phyloP scores from a whole-genome alignment of 2,329 filamentous ascomycete genomes.

The Epichloe sp. region DNA sequence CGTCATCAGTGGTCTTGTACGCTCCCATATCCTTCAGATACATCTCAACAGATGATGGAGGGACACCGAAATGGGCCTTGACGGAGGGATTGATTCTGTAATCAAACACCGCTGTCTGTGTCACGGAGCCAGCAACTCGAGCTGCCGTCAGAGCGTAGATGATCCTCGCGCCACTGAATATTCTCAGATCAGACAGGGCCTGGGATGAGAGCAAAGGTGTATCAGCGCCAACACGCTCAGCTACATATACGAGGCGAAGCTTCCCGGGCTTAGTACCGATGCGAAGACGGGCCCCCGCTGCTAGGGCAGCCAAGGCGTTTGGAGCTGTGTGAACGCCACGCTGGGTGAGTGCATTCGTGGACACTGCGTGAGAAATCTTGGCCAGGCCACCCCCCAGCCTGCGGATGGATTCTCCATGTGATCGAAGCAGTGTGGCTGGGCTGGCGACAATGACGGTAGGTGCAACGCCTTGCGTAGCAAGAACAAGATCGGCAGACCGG shows the following conservation, averaged over 20 bases:
- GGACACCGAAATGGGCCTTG: conserved; percentile 62
- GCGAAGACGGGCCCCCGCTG: conserved; percentile 40
- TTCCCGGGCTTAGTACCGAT: conserved; percentile 54
- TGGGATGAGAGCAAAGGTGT: conserved; percentile 52
- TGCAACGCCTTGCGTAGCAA: conserved; percentile 60
- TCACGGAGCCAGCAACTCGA: conserved; percentile 76
- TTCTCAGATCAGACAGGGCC: conserved; percentile 65
- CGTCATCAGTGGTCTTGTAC: conserved; percentile 50
- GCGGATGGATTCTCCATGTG: conserved; percentile 48
- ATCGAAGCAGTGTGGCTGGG: conserved; percentile 55
- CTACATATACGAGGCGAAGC: conserved; percentile 68
- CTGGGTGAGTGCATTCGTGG: conserved; percentile 54
- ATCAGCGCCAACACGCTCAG: conserved; percentile 54
- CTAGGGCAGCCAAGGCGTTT: conserved; percentile 33
- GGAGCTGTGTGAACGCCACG: conserved; percentile 59
- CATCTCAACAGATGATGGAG: conserved; percentile 67
- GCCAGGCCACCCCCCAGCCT: conserved; percentile 50
- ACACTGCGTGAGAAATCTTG: conserved; percentile 56
- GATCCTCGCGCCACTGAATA: conserved; percentile 67
- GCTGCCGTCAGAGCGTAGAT: conserved; percentile 75
- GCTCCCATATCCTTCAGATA: conserved; percentile 50
- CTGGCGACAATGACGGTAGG: conserved; percentile 76
- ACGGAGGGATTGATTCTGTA: conserved; percentile 47
- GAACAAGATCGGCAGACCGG: conserved; percentile 52
- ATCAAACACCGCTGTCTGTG: conserved; percentile 78